These are phyloP conservation scores for Pyricularia grisea DNA, from an alignment of 2,329 filamentous ascomycete species.

Conservation along the genomic window DNA sequence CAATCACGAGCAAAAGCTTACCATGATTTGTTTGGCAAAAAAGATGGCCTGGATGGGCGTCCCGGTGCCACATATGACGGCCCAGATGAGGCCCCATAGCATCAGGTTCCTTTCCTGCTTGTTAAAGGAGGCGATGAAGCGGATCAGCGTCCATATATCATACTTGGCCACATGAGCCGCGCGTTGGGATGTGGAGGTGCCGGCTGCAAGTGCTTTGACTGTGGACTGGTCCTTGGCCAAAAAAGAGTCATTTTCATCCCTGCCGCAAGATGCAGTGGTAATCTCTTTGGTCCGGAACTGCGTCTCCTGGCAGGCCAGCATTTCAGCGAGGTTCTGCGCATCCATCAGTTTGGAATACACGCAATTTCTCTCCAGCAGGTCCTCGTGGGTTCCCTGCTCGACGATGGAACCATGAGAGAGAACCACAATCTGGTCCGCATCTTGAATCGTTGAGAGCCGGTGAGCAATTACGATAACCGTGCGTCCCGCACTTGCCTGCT, in stretches of 20 bases:
- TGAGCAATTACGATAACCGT: conserved; percentile 97
- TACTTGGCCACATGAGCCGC: conserved; percentile 42
- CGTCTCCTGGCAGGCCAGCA: too few species aligned
- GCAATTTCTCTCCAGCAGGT: conserved; percentile 58
- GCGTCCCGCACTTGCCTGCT: conserved; percentile 73
- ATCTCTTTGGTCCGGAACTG: too few species aligned
- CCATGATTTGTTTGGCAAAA: conserved; percentile 58
- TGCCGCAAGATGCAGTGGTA: too few species aligned
- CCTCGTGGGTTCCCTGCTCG: conserved; percentile 83
- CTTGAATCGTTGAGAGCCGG: conserved; percentile 85
- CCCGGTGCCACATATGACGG: conserved; percentile 68
- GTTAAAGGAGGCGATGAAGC: conserved; percentile 75
- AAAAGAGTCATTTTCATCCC: conserved; percentile 33
- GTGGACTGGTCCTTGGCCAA: conserved; percentile 46
- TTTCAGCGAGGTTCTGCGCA: conserved; percentile 48
- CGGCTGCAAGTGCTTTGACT: too few species aligned
- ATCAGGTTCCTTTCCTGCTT: conserved; percentile 60
- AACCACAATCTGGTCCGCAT: conserved; percentile 92
- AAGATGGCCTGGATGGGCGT: conserved; percentile 60
- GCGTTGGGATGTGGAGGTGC: too few species aligned
- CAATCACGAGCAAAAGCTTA: conserved; percentile 30
- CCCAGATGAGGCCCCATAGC: conserved; percentile 64
- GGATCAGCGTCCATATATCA: conserved; percentile 65
- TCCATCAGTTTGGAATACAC: conserved; percentile 82
- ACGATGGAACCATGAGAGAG: conserved; percentile 80